phyloP scores from a whole-genome alignment of 1,284 basidiomycete genomes.

The Microbotryomycetes sp. region DNA sequence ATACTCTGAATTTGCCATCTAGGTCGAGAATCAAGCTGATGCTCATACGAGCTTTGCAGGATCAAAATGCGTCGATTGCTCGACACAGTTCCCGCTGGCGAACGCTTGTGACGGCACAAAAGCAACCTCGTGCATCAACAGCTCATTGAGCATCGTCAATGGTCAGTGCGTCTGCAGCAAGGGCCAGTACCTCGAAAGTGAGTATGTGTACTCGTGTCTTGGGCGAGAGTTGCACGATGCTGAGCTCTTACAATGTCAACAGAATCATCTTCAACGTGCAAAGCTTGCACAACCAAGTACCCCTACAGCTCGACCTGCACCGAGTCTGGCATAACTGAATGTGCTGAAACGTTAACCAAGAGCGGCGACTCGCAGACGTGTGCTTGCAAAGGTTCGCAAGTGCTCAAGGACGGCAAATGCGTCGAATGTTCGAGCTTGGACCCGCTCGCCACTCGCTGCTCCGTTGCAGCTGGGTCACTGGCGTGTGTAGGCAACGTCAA shows the following conservation, averaged over 20 bases:
- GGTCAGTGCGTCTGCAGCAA: not conserved
- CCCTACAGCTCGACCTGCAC: not conserved
- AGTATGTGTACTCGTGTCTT: not conserved
- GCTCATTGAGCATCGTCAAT: not conserved
- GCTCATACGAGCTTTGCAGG: not conserved
- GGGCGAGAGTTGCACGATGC: not conserved
- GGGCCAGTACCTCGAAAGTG: not conserved
- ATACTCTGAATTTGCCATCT: not conserved
- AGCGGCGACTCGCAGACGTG: not conserved
- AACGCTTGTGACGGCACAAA: not conserved
- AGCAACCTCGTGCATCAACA: not conserved
- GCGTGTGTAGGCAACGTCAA: not conserved
- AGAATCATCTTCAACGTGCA: not conserved
- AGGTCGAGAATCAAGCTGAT: not conserved
- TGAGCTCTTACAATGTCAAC: not conserved
- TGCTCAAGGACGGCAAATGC: not conserved
- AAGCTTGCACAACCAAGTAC: not conserved
- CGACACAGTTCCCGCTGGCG: not conserved
- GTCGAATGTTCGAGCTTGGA: not conserved
- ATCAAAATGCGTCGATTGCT: not conserved
- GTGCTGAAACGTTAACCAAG: not conserved
- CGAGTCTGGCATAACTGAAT: not conserved
- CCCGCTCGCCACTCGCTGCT: not conserved
- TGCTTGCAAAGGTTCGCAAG: not conserved
- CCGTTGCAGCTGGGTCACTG: not conserved